phyloP scores from a whole-genome alignment of 1,284 basidiomycete genomes.

The Agroathelia rolfsii region DNA sequence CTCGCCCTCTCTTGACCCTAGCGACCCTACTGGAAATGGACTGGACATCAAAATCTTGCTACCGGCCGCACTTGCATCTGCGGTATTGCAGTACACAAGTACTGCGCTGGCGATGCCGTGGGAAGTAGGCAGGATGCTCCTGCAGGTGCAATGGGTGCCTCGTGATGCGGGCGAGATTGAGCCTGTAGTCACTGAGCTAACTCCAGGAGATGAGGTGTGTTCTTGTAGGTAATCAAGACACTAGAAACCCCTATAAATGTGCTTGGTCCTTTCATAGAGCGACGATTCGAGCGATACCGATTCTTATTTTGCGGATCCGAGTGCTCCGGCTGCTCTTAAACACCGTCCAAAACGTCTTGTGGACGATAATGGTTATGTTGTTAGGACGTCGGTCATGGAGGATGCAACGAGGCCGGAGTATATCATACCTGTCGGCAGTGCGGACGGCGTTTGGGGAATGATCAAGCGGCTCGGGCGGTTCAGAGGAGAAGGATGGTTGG shows the following conservation, averaged over 20 bases:
- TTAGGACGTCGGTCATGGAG: conserved; percentile 58
- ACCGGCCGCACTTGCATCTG: conserved; percentile 55
- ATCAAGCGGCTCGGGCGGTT: conserved; percentile 81
- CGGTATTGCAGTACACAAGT: conserved; percentile 70
- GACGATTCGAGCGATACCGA: conserved; percentile 55
- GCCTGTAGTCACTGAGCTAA: conserved; percentile 26
- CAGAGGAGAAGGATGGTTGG: conserved; percentile 78
- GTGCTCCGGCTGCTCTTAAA: conserved; percentile 26
- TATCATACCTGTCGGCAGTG: conserved; percentile 78
- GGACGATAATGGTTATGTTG: conserved; percentile 71
- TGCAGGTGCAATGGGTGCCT: conserved; percentile 98
- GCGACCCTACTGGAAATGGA: conserved; percentile 39
- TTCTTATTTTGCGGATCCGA: conserved; percentile 72
- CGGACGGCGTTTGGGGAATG: conserved; percentile 91
- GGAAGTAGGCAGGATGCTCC: conserved; percentile 90
- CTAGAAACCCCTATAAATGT: too few species aligned
- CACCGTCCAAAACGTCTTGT: conserved; percentile 37
- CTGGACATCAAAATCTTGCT: conserved; percentile 46
- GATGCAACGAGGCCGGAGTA: conserved; percentile 73
- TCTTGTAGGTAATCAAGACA: too few species aligned
- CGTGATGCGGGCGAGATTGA: conserved; percentile 42
- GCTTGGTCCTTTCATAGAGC: too few species aligned
- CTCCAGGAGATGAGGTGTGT: conserved; percentile 42
- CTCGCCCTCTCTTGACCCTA: conserved; percentile 43
- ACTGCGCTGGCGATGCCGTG: conserved; percentile 91